These are phyloP conservation scores for Hypoxylon sp. DNA, from an alignment of 2,329 filamentous ascomycete species.

Conservation along the genomic window DNA sequence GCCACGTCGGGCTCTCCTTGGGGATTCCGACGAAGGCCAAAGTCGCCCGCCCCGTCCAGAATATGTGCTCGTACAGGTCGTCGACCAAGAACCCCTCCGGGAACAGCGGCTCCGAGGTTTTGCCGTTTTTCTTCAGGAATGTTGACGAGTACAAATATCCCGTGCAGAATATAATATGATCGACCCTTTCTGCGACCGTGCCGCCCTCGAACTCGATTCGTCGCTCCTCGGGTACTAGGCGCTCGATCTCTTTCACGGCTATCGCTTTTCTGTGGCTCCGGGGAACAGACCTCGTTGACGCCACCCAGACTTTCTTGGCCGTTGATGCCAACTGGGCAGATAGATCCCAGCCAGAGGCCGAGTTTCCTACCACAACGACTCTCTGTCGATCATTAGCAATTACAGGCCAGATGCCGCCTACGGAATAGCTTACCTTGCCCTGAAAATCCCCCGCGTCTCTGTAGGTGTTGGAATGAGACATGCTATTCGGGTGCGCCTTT, in stretches of 20 bases:
- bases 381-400: not conserved
- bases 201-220: not conserved
- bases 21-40: slow-evolving; percentile 2
- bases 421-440: not conserved
- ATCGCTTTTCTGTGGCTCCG: not conserved
- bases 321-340: not conserved
- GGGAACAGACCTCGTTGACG: not conserved
- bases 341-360: slow-evolving; percentile 8
- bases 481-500: not conserved
- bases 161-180: slow-evolving; percentile 6
- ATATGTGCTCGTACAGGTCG: slow-evolving; percentile 8
- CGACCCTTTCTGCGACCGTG: not conserved
- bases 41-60: slow-evolving; percentile 1
- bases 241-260: not conserved
- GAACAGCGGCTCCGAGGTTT: not conserved
- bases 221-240: not conserved
- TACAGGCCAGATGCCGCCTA: not conserved
- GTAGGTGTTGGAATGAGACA: not conserved
- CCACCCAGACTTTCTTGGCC: slow-evolving; percentile 7
- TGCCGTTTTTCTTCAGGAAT: slow-evolving; percentile 8
- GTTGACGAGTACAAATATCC: too few relatives aligned
- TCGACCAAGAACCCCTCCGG: not conserved
- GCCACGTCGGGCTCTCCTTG: not conserved
- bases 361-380: slow-evolving; percentile 5
- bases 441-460: not conserved